Percentiles rank a stretch among this genome's conserved stretches.
These are phyloP conservation scores for Afroboletus lepidellus DNA, from an alignment of 1,284 basidiomycete genomes.

Conservation along the genomic window DNA sequence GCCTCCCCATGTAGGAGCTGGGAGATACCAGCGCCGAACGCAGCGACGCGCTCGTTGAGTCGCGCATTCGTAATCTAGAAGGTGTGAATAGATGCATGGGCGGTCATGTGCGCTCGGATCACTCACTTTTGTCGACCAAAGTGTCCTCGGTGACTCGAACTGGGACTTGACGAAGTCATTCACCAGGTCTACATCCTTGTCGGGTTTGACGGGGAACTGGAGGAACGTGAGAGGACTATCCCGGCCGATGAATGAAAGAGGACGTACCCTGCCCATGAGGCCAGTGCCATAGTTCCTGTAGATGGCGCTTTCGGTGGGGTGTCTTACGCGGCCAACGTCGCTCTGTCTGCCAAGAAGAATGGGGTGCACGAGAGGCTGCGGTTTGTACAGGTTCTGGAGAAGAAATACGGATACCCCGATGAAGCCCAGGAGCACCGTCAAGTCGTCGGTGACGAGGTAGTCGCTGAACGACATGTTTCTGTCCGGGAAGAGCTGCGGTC, in stretches of 20 bases:
- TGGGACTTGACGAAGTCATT: slow-evolving; percentile 65
- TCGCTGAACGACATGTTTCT: slow-evolving; percentile 45
- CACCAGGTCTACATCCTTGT: slow-evolving; percentile 66
- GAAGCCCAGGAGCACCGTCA: slow-evolving; percentile 71
- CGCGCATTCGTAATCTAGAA: slow-evolving; percentile 65
- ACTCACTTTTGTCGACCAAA: slow-evolving; percentile 73
- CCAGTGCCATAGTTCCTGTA: slow-evolving; percentile 83
- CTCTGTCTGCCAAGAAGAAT: slow-evolving; percentile 80
- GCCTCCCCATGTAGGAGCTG: slow-evolving; percentile 62
- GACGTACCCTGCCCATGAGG: slow-evolving; percentile 67
- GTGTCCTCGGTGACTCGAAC: slow-evolving; percentile 61
- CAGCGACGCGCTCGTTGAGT: slow-evolving; percentile 62
- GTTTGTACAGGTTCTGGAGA: slow-evolving; percentile 71
- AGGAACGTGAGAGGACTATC: neutral
- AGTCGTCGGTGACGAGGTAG: slow-evolving; percentile 69
- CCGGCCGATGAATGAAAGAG: neutral
- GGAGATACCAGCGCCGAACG: slow-evolving; percentile 67
- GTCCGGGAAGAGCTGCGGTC: neutral
- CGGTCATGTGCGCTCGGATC: neutral
- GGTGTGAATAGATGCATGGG: neutral
- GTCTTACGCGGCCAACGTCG: slow-evolving; percentile 75
- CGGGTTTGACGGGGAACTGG: slow-evolving; percentile 72
- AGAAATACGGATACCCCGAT: slow-evolving; percentile 72
- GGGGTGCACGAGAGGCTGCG: slow-evolving; percentile 78
- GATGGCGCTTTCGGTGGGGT: slow-evolving; percentile 71